Evolutionary conservation across 345 rosid species (phyloP).

Genomic region (Eucalyptus microcorys): DNA sequence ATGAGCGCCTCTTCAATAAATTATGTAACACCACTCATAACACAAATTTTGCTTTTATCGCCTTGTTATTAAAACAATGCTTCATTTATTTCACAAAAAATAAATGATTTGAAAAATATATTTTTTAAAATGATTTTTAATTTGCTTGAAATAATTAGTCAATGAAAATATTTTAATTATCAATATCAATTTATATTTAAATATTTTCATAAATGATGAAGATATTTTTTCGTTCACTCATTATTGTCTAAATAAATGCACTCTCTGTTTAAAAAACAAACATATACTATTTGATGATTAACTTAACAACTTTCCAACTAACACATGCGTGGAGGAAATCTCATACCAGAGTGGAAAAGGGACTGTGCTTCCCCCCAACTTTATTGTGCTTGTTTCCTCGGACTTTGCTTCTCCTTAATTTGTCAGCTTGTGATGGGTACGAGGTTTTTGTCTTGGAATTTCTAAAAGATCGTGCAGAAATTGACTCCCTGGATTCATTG

Average conservation of each 20-base stretch:
- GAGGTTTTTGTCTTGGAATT: neutral
- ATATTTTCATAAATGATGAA: neutral
- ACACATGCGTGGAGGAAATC: neutral
- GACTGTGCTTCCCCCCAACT: neutral
- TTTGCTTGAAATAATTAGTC: neutral
- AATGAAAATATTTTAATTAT: neutral
- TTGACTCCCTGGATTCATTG: neutral
- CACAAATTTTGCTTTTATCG: neutral
- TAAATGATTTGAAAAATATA: neutral
- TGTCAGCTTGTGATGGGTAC: neutral
- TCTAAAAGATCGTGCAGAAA: neutral
- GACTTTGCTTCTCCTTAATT: neutral
- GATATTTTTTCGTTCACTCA: neutral
- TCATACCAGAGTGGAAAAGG: neutral
- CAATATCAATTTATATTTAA: neutral
- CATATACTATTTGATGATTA: neutral
- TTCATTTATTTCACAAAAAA: neutral
- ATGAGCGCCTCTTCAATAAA: neutral
- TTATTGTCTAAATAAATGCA: too few species aligned
- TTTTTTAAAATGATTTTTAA: neutral
- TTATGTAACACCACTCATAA: accelerated
- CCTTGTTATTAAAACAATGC: neutral
- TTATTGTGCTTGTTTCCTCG: neutral
- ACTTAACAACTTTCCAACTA: neutral
- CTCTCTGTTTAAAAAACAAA: neutral